phyloP scores from a whole-genome alignment of 257 asterid species.

The Plantago ovata region DNA sequence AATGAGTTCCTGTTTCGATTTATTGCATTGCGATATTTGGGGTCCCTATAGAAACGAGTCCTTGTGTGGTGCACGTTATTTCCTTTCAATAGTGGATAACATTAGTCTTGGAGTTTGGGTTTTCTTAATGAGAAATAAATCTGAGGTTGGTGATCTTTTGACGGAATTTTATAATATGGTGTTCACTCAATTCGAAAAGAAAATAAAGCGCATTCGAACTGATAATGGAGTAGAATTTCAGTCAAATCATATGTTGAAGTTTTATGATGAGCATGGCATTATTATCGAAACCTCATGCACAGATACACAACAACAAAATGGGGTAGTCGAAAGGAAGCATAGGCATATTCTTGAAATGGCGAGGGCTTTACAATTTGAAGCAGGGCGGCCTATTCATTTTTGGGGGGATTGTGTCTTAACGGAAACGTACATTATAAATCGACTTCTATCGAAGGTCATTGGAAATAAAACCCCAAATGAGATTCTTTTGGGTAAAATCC shows the following conservation, averaged over 20 bases:
- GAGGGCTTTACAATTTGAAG: background rate
- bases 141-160: background rate
- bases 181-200: background rate
- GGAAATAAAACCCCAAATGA: background rate
- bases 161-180: background rate
- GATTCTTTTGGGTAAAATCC: background rate
- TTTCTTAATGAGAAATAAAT: background rate
- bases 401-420: background rate
- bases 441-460: background rate
- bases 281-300: background rate
- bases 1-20: background rate
- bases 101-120: background rate
- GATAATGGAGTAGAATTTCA: background rate
- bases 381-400: background rate
- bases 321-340: background rate
- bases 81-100: constrained; percentile 4
- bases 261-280: background rate
- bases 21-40: background rate
- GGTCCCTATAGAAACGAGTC: background rate
- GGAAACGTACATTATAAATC: background rate
- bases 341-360: background rate
- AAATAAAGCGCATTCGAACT: background rate
- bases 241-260: background rate
- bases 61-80: background rate
- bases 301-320: background rate